These are phyloP conservation scores for Cystobasidium slooffiae DNA, from an alignment of 1,284 basidiomycete species.

Conservation along the genomic window DNA sequence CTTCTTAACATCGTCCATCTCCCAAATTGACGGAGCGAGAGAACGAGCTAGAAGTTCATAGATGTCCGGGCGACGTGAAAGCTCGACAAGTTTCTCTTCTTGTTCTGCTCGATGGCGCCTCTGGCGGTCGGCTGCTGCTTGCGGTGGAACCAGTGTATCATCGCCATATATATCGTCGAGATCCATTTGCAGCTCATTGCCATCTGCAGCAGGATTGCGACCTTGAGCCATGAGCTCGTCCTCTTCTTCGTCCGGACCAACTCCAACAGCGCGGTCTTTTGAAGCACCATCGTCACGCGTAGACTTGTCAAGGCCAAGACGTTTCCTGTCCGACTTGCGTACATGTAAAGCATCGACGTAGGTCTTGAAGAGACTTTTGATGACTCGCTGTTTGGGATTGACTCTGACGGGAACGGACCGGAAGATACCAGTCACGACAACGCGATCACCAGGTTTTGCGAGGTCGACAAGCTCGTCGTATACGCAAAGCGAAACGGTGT, in stretches of 20 bases:
- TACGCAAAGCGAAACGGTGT: constrained; percentile 91
- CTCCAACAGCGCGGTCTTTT: constrained; percentile 70
- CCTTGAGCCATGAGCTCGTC: constrained; percentile 57
- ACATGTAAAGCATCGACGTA: constrained; percentile 95
- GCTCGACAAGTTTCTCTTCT: constrained; percentile 67
- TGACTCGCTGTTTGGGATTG: constrained; percentile 85
- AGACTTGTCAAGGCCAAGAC: constrained; percentile 77
- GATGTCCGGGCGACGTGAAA: constrained; percentile 77
- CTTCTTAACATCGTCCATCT: constrained; percentile 99
- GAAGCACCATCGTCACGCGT: constrained; percentile 66
- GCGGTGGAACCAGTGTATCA: constrained; percentile 38
- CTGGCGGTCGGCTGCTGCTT: constrained; percentile 53
- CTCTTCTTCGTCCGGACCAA: constrained; percentile 74
- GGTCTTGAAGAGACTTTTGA: constrained; percentile 97
- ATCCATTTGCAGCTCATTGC: constrained; percentile 50
- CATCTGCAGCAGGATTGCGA: constrained; percentile 39
- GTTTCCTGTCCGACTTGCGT: constrained; percentile 70
- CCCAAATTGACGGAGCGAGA: constrained; percentile 93
- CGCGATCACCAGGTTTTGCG: constrained; percentile 89
- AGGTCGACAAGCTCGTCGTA: constrained; percentile 98
- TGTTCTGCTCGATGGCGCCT: constrained; percentile 61
- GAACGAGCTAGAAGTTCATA: constrained; percentile 85
- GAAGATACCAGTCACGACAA: constrained; percentile 92
- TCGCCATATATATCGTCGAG: constrained; percentile 41
- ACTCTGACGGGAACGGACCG: constrained; percentile 89